Conservation (phyloP, 2,329 filamentous ascomycete species). For the Ceratocystis harringtonii region DNA sequence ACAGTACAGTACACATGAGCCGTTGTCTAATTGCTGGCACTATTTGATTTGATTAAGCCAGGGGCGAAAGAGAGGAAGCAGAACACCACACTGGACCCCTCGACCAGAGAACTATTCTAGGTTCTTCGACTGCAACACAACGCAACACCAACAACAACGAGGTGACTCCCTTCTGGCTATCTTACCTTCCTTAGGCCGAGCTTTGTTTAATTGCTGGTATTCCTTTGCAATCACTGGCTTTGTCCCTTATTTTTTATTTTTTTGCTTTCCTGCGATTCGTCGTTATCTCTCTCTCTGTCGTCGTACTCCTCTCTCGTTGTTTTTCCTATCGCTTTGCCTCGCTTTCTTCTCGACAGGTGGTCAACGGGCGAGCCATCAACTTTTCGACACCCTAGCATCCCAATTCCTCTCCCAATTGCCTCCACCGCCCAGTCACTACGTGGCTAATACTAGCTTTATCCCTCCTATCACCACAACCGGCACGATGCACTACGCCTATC, state of each 20-base stretch:
- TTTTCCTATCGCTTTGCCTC: background rate
- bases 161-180: conserved; percentile 2
- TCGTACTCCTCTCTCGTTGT: background rate
- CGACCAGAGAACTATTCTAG: conserved; percentile 5
- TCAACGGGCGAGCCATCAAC: background rate
- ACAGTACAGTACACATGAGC: conserved; percentile 4
- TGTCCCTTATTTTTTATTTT: background rate
- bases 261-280: background rate
- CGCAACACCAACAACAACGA: background rate
- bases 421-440: background rate
- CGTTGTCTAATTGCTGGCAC: background rate
- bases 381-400: background rate
- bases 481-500: conserved; percentile 79
- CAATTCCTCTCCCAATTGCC: background rate
- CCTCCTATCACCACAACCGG: conserved; percentile 4
- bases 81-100: conserved; percentile 12
- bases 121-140: background rate
- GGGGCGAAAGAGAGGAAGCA: conserved; percentile 13
- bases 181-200: background rate
- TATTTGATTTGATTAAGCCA: conserved; percentile 13
- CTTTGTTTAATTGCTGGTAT: background rate
- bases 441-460: conserved; percentile 2
- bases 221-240: background rate
- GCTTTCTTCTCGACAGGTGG: conserved; percentile 3
- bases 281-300: background rate